Base-by-base conservation (phyloP, 805 yeast species). In the Spathaspora sp. region DNA sequence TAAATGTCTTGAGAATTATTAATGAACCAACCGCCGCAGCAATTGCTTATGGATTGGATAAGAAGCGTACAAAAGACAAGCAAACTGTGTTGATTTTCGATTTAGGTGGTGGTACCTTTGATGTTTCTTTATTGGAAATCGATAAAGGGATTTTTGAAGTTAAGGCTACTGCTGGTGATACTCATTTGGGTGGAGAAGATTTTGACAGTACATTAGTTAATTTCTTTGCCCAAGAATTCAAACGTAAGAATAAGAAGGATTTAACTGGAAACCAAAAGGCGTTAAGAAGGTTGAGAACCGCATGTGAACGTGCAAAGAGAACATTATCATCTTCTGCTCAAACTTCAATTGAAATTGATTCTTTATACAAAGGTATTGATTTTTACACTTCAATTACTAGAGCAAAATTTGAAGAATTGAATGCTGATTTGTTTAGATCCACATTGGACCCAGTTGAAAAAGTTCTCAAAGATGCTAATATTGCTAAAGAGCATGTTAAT, bases 271-370 rank as follows among this genome's bases (percentile, higher is more conserved):
- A 90, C 77, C 80, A 84, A 62, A 88, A 91, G 77, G 92, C 97
- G 42, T 75, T 92, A 64, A 89, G 96, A 63, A 90, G 93, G 78
- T 83, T 92, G 67, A 92, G 93, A 86, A 88, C 97, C 69, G 97
- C 93, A 71, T 96, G 91, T 69, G 98, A 92, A 80, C 90, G 94
- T 81, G 98, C 98, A 50, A 93, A 93, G 84, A 87, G 99, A 79
- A 85, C 96, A 43, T 80, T 93, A 67, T 92, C 97, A 19, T 86
- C 96, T 54, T 97, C 93, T 75, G 90, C 92, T 81, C 90, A 96
- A 55, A 87, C 97, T 44, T 87, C 97, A 68, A 86, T 93, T 66
- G 98, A 94, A 78, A 92, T 93, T 65, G 99, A 93, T 74, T 88
- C 97, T 46, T 85, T 93, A 66, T 87, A 77, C 66, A 97, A 93